phyloP scores from a whole-genome alignment of 257 asterid genomes.

The Sherardia arvensis region DNA sequence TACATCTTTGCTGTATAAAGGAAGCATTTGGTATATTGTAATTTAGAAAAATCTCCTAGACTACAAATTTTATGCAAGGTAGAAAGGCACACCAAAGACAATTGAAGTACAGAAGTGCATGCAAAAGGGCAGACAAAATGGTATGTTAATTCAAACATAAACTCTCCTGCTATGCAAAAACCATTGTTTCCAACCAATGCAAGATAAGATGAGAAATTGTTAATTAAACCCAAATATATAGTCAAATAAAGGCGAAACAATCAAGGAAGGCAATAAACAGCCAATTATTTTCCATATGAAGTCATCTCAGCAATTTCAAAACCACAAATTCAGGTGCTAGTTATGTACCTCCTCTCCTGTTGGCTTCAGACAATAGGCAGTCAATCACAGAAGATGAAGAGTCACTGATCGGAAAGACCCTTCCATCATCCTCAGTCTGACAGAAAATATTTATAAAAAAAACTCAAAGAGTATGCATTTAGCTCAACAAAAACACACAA shows the following conservation, averaged over 20 bases:
- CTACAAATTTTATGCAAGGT: not conserved
- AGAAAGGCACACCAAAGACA: not conserved
- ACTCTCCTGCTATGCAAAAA: not conserved
- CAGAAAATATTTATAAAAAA: slow-evolving; percentile 21
- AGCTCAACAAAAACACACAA: not conserved
- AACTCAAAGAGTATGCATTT: not conserved
- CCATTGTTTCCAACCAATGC: not conserved
- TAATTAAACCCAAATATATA: not conserved
- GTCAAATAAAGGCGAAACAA: not conserved
- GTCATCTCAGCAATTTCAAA: not conserved
- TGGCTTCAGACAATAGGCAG: slow-evolving; percentile 84
- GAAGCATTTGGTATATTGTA: not conserved
- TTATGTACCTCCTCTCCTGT: slow-evolving; percentile 62
- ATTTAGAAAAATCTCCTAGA: not conserved
- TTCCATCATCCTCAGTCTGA: slow-evolving; percentile 85
- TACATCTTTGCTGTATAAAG: not conserved
- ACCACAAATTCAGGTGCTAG: not conserved
- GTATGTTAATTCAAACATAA: not conserved
- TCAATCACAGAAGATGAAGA: slow-evolving; percentile 73
- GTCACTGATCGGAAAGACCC: slow-evolving; percentile 85
- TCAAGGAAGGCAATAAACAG: not conserved
- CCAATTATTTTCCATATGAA: slow-evolving; percentile 1
- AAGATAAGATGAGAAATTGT: not conserved
- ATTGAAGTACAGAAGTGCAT: not conserved
- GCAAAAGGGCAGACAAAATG: not conserved